These are phyloP conservation scores for Aspergillus sp. DNA, from an alignment of 2,329 filamentous ascomycete genomes.

Conservation along the genomic window DNA sequence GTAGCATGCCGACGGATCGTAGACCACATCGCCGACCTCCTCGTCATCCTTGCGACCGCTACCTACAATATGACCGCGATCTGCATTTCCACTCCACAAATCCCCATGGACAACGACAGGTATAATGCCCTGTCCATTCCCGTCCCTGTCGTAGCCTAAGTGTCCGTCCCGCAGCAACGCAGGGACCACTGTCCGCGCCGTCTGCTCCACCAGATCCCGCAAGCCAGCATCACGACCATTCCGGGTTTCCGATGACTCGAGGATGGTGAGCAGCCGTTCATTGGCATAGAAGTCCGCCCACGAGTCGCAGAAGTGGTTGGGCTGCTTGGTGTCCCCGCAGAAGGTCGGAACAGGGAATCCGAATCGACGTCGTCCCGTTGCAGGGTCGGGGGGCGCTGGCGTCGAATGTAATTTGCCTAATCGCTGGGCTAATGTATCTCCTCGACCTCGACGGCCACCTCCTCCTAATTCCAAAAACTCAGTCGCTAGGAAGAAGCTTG, in stretches of 20 bases:
- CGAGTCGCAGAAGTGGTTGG: constrained; percentile 70
- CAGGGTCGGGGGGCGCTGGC: constrained; percentile 58
- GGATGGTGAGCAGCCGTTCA: constrained; percentile 68
- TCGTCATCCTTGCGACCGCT: constrained; percentile 39
- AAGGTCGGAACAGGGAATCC: constrained; percentile 85
- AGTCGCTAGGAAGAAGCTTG: constrained; percentile 62
- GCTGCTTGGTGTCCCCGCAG: constrained; percentile 81
- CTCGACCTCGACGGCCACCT: constrained; percentile 48
- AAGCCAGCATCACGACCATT: constrained; percentile 69
- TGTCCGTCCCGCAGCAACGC: constrained; percentile 70
- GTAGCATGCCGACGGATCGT: constrained; percentile 78
- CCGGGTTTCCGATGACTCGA: constrained; percentile 57
- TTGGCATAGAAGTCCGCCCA: constrained; percentile 89
- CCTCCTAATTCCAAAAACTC: constrained; percentile 73
- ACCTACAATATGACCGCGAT: constrained; percentile 62
- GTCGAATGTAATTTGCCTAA: constrained; percentile 77
- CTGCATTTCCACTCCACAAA: constrained; percentile 88
- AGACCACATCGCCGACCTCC: constrained; percentile 72
- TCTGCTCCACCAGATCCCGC: constrained; percentile 63
- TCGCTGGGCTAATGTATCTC: constrained; percentile 66
- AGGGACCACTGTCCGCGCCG: constrained; percentile 68
- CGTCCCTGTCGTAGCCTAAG: constrained; percentile 53
- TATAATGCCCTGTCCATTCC: constrained; percentile 57
- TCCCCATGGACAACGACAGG: constrained; percentile 89
- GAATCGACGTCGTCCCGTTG: constrained; percentile 58